These are phyloP conservation scores for Amanita molliuscula DNA, from an alignment of 768 basidiomycete genomes.

Conservation along the genomic window DNA sequence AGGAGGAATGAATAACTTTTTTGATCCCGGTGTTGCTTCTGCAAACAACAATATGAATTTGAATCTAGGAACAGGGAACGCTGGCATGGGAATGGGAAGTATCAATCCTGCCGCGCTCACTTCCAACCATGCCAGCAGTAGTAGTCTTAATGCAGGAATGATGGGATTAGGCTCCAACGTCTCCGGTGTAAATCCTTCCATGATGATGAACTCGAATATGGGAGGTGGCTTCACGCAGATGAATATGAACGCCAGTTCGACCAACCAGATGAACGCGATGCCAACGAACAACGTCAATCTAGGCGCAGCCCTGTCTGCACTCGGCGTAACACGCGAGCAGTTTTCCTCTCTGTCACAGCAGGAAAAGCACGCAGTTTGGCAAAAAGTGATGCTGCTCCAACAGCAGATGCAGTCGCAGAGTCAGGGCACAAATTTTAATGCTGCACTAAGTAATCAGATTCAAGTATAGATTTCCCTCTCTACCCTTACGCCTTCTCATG, in stretches of 20 bases:
- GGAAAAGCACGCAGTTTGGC: constrained; percentile 16
- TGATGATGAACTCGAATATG: constrained; percentile 10
- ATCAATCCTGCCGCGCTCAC: constrained; percentile 13
- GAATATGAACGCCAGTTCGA: constrained; percentile 7
- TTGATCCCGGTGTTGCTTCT: constrained; percentile 9
- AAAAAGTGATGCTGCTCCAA: constrained; percentile 13
- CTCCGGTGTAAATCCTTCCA: constrained; percentile 7
- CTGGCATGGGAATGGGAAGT: constrained; percentile 10
- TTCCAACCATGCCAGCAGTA: neutral
- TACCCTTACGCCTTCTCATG: neutral
- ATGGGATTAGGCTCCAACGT: constrained; percentile 1
- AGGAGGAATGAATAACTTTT: constrained; percentile 5
- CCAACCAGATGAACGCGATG: constrained; percentile 7
- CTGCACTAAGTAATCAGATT: neutral
- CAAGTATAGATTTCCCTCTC: neutral
- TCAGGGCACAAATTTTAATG: neutral
- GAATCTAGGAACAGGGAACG: constrained; percentile 6
- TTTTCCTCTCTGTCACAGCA: constrained; percentile 15
- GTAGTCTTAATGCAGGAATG: constrained; percentile 1
- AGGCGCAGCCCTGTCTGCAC: constrained; percentile 2
- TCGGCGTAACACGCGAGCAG: constrained; percentile 21
- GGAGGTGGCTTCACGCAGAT: constrained; percentile 7
- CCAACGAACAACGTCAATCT: constrained; percentile 5
- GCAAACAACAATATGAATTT: constrained; percentile 12
- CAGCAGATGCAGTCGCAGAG: constrained; percentile 11